Conservation (phyloP, 176 grass and related monocot species). For the Carex kokanica region DNA sequence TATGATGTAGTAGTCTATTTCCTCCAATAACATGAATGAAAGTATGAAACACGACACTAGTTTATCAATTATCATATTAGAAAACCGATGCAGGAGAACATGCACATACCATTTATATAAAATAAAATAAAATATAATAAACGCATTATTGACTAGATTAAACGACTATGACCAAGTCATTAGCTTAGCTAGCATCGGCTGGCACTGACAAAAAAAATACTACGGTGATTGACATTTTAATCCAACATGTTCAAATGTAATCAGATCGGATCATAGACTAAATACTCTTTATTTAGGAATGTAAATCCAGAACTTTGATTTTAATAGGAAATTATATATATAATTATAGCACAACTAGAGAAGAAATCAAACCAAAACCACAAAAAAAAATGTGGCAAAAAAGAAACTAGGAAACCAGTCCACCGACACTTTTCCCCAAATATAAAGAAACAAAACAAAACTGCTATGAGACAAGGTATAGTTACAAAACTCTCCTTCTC, state of each 20-base stretch:
- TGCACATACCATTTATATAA: neutral
- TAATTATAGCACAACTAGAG: neutral
- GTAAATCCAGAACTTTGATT: neutral
- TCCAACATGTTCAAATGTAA: neutral
- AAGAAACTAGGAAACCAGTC: neutral
- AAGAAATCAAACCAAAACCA: no score
- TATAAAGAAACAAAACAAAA: conserved; percentile 18
- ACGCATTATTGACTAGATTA: neutral
- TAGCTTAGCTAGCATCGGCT: neutral
- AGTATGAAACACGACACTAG: neutral
- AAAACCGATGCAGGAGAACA: neutral
- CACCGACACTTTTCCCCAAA: conserved; percentile 21
- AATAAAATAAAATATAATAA: neutral
- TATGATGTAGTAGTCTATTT: neutral
- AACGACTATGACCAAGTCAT: neutral
- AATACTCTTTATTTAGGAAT: neutral
- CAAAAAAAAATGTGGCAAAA: conserved; percentile 15
- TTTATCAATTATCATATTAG: neutral
- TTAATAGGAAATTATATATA: neutral
- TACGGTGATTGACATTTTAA: neutral
- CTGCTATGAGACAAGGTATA: neutral
- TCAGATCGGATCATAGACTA: conserved; percentile 2
- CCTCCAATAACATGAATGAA: neutral
- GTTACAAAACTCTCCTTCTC: conserved; percentile 1
- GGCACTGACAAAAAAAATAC: neutral